Evolutionary conservation across 108 stramenopile species (phyloP), one percentile per base, ranked within the genome.

Genomic region (Cylindrotheca closterium): DNA sequence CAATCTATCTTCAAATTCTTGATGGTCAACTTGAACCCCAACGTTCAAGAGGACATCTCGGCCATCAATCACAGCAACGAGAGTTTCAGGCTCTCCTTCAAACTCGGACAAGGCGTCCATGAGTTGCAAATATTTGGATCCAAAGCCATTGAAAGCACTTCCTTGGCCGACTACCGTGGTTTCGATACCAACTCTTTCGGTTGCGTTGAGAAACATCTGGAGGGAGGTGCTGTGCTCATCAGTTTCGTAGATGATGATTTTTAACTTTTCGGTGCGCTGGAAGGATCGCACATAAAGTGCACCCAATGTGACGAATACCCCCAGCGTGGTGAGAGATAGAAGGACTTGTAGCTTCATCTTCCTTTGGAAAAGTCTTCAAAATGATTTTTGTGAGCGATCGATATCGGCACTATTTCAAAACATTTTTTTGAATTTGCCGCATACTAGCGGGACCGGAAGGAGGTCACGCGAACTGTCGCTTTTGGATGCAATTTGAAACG

Each of bases 201-300:
- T 42, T 42, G 37, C 37, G 37, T 42, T 42, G 37, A 42, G 37
- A 42, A 42, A 42, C 37, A 42, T 42, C 37, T 42, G 37, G 15
- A 42, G 37, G 7, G 37, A 42, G 7, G 37, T 42, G 37, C 37
- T 42, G 37, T 42, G 37, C 7, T 42, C 37, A 42, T 42, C 37
- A 42, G 37, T 42, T 15, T 42, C 37, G 15, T 42, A 42, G 37
- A 42, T 42, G 10, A 42, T 15, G 15, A 42, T 42, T 15, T 7
- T 42, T 7, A 42, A 15, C 15, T 42, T 7, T 10, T 42, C 37
- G 15, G 10, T 42, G 15, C 10, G 37, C 37, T 15, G 7, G 37
- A 42, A 42, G 10, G 37, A 42, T 7, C 10, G 7, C 10, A 15
- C 37, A 42, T 10, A 42, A 10, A 42, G 37, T 10, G 37, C 37